These are phyloP conservation scores for Atkinsonella texensis DNA, from an alignment of 2,329 filamentous ascomycete genomes.

Conservation along the genomic window DNA sequence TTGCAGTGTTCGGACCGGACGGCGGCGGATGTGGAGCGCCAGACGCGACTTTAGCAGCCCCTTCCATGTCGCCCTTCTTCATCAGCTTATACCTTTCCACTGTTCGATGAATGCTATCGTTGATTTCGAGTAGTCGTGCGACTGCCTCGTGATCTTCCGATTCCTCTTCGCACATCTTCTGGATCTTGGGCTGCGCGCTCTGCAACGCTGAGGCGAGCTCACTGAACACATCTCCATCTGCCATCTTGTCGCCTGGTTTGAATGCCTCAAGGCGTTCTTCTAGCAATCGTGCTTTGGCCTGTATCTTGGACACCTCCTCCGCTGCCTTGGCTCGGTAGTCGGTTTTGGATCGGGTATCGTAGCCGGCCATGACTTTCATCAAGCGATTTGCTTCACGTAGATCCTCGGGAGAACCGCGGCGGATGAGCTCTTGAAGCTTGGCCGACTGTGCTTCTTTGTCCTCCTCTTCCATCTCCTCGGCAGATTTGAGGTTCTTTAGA, in stretches of 20 bases:
- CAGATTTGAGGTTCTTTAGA: constrained; percentile 76
- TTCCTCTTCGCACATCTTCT: constrained; percentile 99
- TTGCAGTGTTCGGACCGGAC: constrained; percentile 24
- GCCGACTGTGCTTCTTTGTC: constrained; percentile 89
- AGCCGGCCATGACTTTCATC: constrained; percentile 99
- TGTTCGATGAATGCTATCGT: constrained; percentile 96
- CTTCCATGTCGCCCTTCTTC: constrained; percentile 88
- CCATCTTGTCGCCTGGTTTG: constrained; percentile 67
- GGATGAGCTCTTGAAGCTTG: constrained; percentile 95
- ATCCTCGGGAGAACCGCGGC: constrained; percentile 81
- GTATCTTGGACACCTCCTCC: constrained; percentile 86
- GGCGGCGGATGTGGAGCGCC: constrained; percentile 45
- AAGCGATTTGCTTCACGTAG: constrained; percentile 92
- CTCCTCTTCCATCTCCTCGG: constrained; percentile 97
- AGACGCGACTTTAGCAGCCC: constrained; percentile 69
- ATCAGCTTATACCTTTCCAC: constrained; percentile 91
- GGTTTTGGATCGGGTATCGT: constrained; percentile 88
- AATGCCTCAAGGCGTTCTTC: constrained; percentile 88
- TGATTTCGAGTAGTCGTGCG: constrained; percentile 89
- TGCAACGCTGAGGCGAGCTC: constrained; percentile 82
- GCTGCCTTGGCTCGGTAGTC: constrained; percentile 97
- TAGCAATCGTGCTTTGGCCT: constrained; percentile 83
- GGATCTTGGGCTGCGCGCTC: constrained; percentile 95
- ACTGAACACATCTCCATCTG: constrained; percentile 56
- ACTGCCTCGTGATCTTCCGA: constrained; percentile 95